phyloP scores from a whole-genome alignment of 2,329 filamentous ascomycete genomes.

The Penicillium sp. region DNA sequence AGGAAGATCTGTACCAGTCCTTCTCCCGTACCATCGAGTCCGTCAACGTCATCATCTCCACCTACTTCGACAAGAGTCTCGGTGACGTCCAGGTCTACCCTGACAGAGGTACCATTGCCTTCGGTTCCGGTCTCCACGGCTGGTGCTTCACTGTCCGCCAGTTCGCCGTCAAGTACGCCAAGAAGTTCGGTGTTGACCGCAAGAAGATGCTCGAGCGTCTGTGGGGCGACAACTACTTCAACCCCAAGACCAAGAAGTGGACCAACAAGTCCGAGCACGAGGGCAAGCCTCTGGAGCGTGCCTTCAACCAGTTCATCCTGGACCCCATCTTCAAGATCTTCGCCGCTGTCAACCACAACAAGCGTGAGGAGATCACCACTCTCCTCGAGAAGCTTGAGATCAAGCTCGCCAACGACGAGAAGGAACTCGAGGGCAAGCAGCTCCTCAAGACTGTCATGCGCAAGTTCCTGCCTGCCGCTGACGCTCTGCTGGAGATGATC shows the following conservation, averaged over 20 bases:
- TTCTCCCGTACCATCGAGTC: conserved; percentile 99
- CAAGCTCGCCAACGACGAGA: conserved; percentile 86
- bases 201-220: conserved; percentile 99
- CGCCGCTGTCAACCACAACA: conserved; percentile 94
- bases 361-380: conserved; percentile 84
- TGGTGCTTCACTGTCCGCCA: conserved; percentile 99
- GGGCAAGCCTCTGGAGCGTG: conserved; percentile 91
- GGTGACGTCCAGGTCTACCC: conserved; percentile 99
- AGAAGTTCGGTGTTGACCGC: conserved; percentile 99
- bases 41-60: conserved; percentile 99
- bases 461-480: conserved; percentile 97
- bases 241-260: conserved; percentile 99
- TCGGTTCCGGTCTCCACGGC: conserved; percentile 99
- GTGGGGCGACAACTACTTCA: conserved; percentile 99
- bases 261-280: conserved; percentile 83
- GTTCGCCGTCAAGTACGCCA: conserved; percentile 93
- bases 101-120: conserved; percentile 95
- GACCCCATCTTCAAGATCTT: conserved; percentile 99
- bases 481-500: conserved; percentile 99
- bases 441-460: conserved; percentile 98
- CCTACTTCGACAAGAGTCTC: conserved; percentile 94
- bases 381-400: conserved; percentile 93
- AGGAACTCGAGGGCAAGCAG: conserved; percentile 93
- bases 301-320: conserved; percentile 99
- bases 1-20: conserved; percentile 99